Conservation (phyloP, 331 rosid species). For the Cucumis variabilis region DNA sequence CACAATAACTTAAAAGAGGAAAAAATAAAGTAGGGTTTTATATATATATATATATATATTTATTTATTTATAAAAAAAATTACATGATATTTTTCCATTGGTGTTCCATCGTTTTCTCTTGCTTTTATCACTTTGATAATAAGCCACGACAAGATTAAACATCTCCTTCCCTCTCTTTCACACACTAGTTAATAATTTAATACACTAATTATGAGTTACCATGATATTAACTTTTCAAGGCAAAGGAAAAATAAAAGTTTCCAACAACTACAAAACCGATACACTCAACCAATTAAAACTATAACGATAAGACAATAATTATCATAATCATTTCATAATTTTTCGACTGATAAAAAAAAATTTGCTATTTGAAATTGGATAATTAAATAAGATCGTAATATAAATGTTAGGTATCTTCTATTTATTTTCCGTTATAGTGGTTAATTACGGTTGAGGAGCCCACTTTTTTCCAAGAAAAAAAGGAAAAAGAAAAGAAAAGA, state of each 20-base stretch:
- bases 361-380: background rate
- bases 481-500: no score
- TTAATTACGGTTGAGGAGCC: conserved; percentile 68
- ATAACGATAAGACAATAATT: no score
- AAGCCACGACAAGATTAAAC: conserved; percentile 21
- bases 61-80: no score
- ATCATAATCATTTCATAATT: background rate
- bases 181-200: background rate
- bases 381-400: background rate
- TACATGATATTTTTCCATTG: background rate
- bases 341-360: background rate
- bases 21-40: background rate
- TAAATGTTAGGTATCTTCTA: conserved; percentile 21
- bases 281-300: no score
- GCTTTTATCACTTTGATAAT: conserved; percentile 10
- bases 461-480: background rate
- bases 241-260: background rate
- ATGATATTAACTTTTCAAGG: background rate
- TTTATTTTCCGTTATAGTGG: conserved; percentile 77
- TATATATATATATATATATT: no score
- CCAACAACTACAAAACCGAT: background rate
- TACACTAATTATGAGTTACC: background rate
- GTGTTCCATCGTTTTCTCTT: conserved; percentile 19
- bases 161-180: background rate
- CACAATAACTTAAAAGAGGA: background rate